Base-by-base conservation (phyloP, 2,329 filamentous ascomycete genomes). In the Colletotrichum endophyticum region DNA sequence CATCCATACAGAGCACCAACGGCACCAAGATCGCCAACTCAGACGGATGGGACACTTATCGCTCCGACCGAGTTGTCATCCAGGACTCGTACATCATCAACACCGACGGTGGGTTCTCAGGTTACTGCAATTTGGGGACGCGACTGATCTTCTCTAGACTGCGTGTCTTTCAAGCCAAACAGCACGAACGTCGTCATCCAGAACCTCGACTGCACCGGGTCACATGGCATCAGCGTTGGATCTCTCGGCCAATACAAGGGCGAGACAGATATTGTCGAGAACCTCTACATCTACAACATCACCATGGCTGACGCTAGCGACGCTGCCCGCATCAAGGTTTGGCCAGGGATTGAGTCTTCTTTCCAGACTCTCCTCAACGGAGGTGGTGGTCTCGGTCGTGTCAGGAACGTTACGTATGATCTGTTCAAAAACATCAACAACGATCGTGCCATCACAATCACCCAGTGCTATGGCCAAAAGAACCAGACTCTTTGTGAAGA, bases 151-250 rank as follows among this genome's bases (percentile, higher is more conserved):
- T 16, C 7, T 36, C 16, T 19, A 76, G 70, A 95, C 81, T 95
- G 94, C 73, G 92, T 95, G 11, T 92, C 92, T 1, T 95, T 95
- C 88, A 95, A 95, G 84, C 93, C 93, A 8, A 95, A 95, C 82
- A 92, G 89, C 79, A 94, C 92, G 53, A 89, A 94, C 77, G 90
- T 95, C 6, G 83, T 95, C 6, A 89, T 95, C 6, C 92, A 95
- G 81, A 92, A 93, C 78, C 84, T 95, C 4, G 84, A 87, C 76
- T 95, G 93, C 84, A 93, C 93, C 79, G 92, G 92, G 28, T 94
- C 92, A 3, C 93, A 95, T 80, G 94, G 94, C 44, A 94, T 95
- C 79, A 92, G 90, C 12, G 92, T 95, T n/a, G 93, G 94, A 7
- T 94, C 92, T 0, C 85, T 95, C 0, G 93, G 93, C 22, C 93